Evolutionary conservation across 2,329 filamentous ascomycete species (phyloP).

Genomic region (Lecanoromycetidae sp.): DNA sequence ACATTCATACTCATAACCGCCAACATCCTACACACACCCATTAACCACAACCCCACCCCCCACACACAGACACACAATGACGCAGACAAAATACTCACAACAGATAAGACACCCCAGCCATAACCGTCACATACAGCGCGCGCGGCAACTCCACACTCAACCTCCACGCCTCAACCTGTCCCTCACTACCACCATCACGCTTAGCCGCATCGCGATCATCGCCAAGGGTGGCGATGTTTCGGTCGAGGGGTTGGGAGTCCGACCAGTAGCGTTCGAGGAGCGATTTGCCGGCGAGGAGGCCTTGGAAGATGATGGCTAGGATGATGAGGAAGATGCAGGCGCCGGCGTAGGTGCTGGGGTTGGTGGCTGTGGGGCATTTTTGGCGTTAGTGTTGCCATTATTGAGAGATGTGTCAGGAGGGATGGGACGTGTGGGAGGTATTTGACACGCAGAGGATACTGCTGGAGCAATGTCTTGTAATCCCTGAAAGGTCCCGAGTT

Average conservation of each 20-base stretch:
- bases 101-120: constrained; percentile 69
- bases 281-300: constrained; percentile 59
- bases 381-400: too few relatives aligned
- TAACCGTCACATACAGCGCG: constrained; percentile 56
- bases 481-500: too few relatives aligned
- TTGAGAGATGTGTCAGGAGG: too few relatives aligned
- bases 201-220: constrained; percentile 48
- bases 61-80: too few relatives aligned
- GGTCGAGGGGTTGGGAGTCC: constrained; percentile 56
- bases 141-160: constrained; percentile 67
- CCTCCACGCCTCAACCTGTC: constrained; percentile 66
- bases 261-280: constrained; percentile 52
- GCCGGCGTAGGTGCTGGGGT: constrained; percentile 62
- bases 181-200: too few relatives aligned
- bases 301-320: constrained; percentile 57
- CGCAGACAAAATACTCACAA: constrained; percentile 55
- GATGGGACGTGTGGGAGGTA: too few relatives aligned
- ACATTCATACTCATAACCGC: constrained; percentile 84
- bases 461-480: too few relatives aligned
- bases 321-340: constrained; percentile 85
- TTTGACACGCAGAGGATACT: too few relatives aligned
- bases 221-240: constrained; percentile 63
- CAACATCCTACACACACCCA: constrained; percentile 58
- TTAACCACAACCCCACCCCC: not conserved
- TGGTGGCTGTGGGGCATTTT: too few relatives aligned